phyloP scores from a whole-genome alignment of 495 filamentous ascomycete genomes.

The Pseudotulostoma volvatum region DNA sequence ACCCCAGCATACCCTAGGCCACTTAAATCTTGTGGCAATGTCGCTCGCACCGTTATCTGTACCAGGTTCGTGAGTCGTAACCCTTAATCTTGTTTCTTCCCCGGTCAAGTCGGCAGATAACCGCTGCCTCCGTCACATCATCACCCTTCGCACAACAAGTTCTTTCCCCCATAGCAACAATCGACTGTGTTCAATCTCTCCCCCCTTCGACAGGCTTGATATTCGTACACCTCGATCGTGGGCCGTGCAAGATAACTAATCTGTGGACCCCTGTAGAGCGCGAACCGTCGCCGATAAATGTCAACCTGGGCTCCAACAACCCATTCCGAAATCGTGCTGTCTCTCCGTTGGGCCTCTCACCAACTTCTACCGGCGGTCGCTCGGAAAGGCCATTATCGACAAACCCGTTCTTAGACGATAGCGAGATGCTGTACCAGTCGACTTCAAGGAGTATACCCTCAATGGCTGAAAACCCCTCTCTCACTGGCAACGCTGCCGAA shows the following conservation, averaged over 20 bases:
- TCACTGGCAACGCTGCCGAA: conserved; percentile 55
- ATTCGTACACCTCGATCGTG: background rate
- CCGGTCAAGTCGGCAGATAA: background rate
- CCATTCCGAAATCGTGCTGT: conserved; percentile 87
- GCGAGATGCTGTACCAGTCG: conserved; percentile 35
- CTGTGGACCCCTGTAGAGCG: conserved; percentile 7
- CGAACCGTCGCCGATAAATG: conserved; percentile 29
- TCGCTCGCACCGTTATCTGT: conserved; percentile 5
- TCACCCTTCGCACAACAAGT: background rate
- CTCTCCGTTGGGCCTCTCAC: conserved; percentile 46
- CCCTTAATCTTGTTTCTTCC: too few relatives aligned
- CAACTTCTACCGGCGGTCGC: conserved; percentile 25
- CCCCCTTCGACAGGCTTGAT: background rate
- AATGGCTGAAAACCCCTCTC: conserved; percentile 31
- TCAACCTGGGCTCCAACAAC: conserved; percentile 81
- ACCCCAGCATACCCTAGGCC: too few relatives aligned
- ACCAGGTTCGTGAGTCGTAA: conserved; percentile 3
- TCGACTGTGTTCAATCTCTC: background rate
- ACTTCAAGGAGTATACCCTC: conserved; percentile 34
- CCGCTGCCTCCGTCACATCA: background rate
- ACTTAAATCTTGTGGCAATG: too few relatives aligned
- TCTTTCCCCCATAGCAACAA: background rate
- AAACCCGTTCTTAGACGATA: conserved; percentile 82
- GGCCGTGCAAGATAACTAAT: background rate
- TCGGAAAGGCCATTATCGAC: conserved; percentile 60